Conservation (phyloP, 2,329 filamentous ascomycete genomes). For the Dendryphion nanum region DNA sequence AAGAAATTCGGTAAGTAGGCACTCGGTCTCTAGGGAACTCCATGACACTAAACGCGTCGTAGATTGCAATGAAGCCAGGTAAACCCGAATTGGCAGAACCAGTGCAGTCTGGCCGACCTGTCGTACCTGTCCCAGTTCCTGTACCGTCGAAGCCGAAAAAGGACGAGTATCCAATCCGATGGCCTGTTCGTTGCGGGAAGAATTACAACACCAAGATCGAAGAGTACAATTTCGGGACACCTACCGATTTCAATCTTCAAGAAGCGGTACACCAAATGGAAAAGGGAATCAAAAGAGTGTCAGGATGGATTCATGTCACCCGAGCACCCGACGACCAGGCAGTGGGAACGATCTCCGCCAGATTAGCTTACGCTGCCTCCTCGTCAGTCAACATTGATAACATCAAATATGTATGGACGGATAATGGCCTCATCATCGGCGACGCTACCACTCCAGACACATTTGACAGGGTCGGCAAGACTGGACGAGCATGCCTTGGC, state of each 20-base stretch:
- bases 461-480: constrained; percentile 20
- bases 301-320: constrained; percentile 40
- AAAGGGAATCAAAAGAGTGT: constrained; percentile 32
- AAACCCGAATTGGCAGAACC: constrained; percentile 6
- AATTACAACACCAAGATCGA: constrained; percentile 33
- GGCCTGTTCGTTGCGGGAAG: constrained; percentile 34
- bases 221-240: constrained; percentile 24
- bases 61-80: constrained; percentile 15
- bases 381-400: constrained; percentile 27
- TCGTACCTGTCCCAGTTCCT: constrained; percentile 3
- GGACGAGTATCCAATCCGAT: constrained; percentile 33
- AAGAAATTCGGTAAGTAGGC: constrained; percentile 19
- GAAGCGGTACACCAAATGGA: constrained; percentile 32
- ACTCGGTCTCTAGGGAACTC: not conserved
- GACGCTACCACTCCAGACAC: constrained; percentile 22
- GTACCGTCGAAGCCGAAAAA: constrained; percentile 5
- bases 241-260: constrained; percentile 23
- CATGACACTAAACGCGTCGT: constrained; percentile 4
- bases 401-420: constrained; percentile 25
- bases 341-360: constrained; percentile 34
- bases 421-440: constrained; percentile 24
- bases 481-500: constrained; percentile 34
- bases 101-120: constrained; percentile 3
- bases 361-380: constrained; percentile 39
- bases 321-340: constrained; percentile 34